phyloP scores from a whole-genome alignment of 2,329 filamentous ascomycete species.

The Botryotinia narcissicola region DNA sequence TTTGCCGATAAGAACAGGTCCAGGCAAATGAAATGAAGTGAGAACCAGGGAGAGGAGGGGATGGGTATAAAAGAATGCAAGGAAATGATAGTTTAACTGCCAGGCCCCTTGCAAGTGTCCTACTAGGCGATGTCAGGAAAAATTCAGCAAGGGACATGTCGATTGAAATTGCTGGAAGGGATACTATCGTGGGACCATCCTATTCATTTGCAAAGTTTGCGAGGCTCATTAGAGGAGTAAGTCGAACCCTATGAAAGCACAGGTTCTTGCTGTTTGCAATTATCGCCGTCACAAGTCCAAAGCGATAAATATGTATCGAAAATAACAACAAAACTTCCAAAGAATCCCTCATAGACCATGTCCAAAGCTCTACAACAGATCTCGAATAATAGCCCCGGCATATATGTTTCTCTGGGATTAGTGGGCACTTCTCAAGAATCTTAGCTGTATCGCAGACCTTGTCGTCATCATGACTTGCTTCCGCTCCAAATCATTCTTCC shows the following conservation, averaged over 20 bases:
- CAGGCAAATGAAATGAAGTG: too few relatives aligned
- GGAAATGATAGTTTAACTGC: not conserved
- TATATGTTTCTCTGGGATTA: too few relatives aligned
- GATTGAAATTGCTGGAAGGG: not conserved
- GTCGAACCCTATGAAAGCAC: not conserved
- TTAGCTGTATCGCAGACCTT: not conserved
- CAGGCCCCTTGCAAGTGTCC: not conserved
- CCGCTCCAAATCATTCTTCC: fast-evolving
- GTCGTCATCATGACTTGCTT: not conserved
- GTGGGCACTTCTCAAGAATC: too few relatives aligned
- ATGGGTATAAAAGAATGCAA: not conserved
- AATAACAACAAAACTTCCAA: not conserved
- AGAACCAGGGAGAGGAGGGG: too few relatives aligned
- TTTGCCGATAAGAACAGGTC: too few relatives aligned
- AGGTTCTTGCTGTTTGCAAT: not conserved
- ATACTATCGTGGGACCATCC: not conserved
- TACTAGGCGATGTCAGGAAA: not conserved
- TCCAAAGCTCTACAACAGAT: too few relatives aligned
- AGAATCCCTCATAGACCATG: not conserved
- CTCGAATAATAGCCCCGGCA: too few relatives aligned
- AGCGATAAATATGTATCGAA: not conserved
- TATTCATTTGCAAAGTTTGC: fast-evolving
- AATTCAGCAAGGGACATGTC: not conserved
- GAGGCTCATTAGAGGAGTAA: not conserved
- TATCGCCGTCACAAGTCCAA: not conserved